Base-by-base conservation (phyloP, 331 rosid species). In the Erythrophleum ivorense region DNA sequence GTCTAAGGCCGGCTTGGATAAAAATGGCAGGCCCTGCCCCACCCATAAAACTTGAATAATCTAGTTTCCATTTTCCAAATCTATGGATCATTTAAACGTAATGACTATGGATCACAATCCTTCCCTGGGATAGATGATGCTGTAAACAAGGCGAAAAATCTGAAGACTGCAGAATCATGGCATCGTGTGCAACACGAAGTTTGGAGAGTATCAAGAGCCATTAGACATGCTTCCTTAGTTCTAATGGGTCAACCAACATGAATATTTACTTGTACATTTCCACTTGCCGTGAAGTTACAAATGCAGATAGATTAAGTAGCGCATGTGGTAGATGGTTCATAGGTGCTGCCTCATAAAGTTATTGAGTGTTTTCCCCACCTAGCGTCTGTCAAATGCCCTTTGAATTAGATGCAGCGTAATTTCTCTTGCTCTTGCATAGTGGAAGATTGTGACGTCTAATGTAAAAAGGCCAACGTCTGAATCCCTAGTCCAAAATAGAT, bases 161-260 rank as follows among this genome's bases (percentile, higher is more conserved):
- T 74, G 29, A 82, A 86, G 31, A 88, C 83, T 34, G 43, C 69
- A 54, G 92, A 89, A 82, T 87, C 97, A 41, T 84, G 97, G 97
- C 75, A 66, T 73, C 83, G 43, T 59, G 91, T 88, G 57, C 95
- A 91, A 64, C 98, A 88, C 24, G 88, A 94, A 83, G 87, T 88
- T 72, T 93, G 94, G 94, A 84, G 93, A 80, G 93, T 89, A 48
- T 79, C 97, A 7, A 89, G 94, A 86, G 92, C 82, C 67, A 82
- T 89, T 64, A 91, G 68, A 83, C 94, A 89, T 10, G 92, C 88
- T 24, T 87, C 93, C 10, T 78, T 84, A 78, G 88, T 86, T 77
- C 88, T 91, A 7, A 54, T 73, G 29, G 98, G 91, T 48, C 90
- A 77, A 78, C 84, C 83, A 58, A 84, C 97, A 59, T 90, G 84